Evolutionary conservation across 2,329 filamentous ascomycete genomes (phyloP), one percentile per base, ranked within the genome.

Genomic region (Talaromyces amestolkiae): DNA sequence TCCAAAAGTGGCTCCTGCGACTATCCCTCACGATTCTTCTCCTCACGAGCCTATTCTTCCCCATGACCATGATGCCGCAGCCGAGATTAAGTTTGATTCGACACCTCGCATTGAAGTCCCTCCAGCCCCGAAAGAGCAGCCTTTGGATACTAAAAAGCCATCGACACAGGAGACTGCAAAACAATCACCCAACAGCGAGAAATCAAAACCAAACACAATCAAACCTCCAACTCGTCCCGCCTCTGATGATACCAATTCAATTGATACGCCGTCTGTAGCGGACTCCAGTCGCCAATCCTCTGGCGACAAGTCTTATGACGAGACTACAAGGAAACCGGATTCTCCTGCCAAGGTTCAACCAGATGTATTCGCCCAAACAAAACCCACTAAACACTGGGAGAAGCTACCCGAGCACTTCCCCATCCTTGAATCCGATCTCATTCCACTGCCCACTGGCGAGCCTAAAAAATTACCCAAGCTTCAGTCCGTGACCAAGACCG

Each of bases 321-420:
- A 37, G 11, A 33, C 63, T 9, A 70, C 68, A 5, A 68, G 71
- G 61, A 71, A 74, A 31, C 71, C 75, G 53, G 74, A 69, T 35
- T 67, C 72, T 54, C 72, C 74, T 24, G 78, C 75, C 22, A 68
- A 78, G 54, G 79, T 75, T 45, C 71, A 74, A 64, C 63, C 76
- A 39, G 73, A 77, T 11, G 69, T 79, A 54, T 67, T 73, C 49
- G 64, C 66, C 59, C 10, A 15, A 45, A 15, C 31, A 9, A 70
- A 69, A 24, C 69, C 74, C 22, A 72, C 75, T 10, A 77, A 88
- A 35, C 89, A 93, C 72, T 98, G 94, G 94, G 80, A 80, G 64
- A 92, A 89, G 75, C 84, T 86, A 68, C 80, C 83, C 3, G 92
- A 96, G 75, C 84, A 90, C 73, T 98, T 91, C 78, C 93, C 95